Evolutionary conservation across 495 filamentous ascomycete genomes (phyloP).

Genomic region (Aspergillus leporis): DNA sequence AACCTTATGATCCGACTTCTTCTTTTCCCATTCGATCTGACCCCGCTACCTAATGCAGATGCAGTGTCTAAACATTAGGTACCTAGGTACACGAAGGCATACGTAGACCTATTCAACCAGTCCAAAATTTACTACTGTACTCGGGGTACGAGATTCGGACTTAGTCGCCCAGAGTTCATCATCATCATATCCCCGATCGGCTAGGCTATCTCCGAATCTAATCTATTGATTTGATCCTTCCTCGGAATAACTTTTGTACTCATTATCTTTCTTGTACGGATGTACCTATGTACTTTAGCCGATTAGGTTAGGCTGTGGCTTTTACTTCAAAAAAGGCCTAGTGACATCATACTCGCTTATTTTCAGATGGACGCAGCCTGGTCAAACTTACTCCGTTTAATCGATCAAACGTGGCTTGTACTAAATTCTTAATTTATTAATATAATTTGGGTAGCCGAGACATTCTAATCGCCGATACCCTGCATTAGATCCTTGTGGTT

Average conservation of each 20-base stretch:
- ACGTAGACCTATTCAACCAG: not conserved
- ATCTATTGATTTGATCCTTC: not conserved
- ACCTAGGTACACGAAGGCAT: no score
- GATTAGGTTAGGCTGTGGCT: no score
- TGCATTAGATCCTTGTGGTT: not conserved
- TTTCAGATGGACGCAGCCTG: not conserved
- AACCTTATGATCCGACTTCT: no score
- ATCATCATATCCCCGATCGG: constrained; percentile 3
- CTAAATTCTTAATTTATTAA: not conserved
- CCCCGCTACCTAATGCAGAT: no score
- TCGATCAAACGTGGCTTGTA: not conserved
- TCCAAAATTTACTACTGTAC: not conserved
- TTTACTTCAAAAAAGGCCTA: not conserved
- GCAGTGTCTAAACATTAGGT: no score
- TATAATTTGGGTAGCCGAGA: not conserved
- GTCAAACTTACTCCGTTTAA: no score
- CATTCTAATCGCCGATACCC: not conserved
- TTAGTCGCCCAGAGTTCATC: not conserved
- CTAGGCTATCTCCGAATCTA: constrained; percentile 6
- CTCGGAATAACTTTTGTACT: not conserved
- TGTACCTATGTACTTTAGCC: no score
- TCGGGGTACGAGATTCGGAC: not conserved
- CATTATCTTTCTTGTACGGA: no score
- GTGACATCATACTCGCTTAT: not conserved
- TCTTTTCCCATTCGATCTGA: no score